These are phyloP conservation scores for Podaxis mareebaensis DNA, from an alignment of 768 basidiomycete genomes.

Conservation along the genomic window DNA sequence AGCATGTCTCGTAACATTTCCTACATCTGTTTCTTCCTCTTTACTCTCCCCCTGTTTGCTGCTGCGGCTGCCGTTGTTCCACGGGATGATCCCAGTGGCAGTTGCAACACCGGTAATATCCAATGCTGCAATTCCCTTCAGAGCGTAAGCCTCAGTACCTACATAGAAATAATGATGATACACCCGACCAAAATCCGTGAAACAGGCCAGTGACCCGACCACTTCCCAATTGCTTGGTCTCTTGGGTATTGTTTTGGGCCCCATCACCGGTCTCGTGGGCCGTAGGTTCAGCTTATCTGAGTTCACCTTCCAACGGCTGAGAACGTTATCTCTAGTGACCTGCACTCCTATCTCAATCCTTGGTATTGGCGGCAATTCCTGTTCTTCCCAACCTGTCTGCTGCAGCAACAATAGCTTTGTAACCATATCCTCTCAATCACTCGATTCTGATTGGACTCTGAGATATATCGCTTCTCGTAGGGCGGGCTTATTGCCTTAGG, in stretches of 20 bases:
- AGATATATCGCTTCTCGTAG: conserved; percentile 2
- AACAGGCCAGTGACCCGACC: neutral
- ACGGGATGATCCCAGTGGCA: neutral
- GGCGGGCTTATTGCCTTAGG: conserved; percentile 22
- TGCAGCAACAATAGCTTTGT: conserved; percentile 30
- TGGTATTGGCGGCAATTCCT: conserved; percentile 21
- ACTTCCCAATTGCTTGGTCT: conserved; percentile 8
- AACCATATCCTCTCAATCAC: conserved; percentile 6
- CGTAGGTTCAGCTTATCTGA: neutral
- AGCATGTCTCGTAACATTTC: too few species aligned
- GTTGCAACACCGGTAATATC: neutral
- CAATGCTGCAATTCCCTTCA: conserved; percentile 25
- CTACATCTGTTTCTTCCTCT: conserved; percentile 2
- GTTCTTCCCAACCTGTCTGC: conserved; percentile 31
- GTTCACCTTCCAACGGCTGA: too few species aligned
- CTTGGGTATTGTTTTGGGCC: conserved; percentile 17
- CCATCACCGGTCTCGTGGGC: conserved; percentile 25
- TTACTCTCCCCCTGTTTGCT: conserved; percentile 25
- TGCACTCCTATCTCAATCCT: conserved; percentile 26
- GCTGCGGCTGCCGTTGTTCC: conserved; percentile 21
- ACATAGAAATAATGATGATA: too few species aligned
- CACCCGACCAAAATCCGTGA: neutral
- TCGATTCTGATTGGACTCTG: neutral
- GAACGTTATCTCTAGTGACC: neutral
- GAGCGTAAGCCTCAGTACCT: conserved; percentile 2